Percentiles rank a stretch among this genome's conserved stretches.
phyloP scores from a whole-genome alignment of 164 flowering plant genomes.

The Tetrastigma voinierianum region DNA sequence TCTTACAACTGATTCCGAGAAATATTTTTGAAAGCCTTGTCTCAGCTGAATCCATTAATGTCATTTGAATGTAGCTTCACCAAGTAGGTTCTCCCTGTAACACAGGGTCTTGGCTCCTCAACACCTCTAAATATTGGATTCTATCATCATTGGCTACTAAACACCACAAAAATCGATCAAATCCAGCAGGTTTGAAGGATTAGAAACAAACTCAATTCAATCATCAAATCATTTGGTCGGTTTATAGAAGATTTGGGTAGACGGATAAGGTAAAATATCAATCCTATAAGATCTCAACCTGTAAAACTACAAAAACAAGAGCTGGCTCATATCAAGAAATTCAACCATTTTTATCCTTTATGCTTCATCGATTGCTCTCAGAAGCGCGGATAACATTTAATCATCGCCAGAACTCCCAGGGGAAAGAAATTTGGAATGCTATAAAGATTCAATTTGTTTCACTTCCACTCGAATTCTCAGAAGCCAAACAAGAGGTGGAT shows the following conservation, averaged over 20 bases:
- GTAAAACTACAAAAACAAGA: no score
- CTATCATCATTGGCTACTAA: constrained; percentile 16
- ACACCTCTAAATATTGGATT: constrained; percentile 25
- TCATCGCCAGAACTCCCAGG: constrained; percentile 42
- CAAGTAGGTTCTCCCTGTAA: constrained; percentile 21
- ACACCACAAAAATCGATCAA: no score
- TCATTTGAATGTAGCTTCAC: constrained; percentile 16
- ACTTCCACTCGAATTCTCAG: no score
- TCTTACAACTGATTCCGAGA: no score
- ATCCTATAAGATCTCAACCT: no score
- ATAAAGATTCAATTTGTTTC: no score
- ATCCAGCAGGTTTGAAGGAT: no score
- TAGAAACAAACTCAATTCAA: no score
- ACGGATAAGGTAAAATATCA: not conserved
- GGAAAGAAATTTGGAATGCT: no score
- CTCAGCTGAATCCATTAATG: constrained; percentile 13
- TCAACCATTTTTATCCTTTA: constrained; percentile 51
- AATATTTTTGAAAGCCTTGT: no score
- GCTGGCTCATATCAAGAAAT: constrained; percentile 75
- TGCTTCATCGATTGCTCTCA: constrained; percentile 60
- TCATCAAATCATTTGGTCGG: no score
- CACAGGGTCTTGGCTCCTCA: constrained; percentile 13
- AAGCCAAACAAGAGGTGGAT: not conserved
- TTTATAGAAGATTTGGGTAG: no score
- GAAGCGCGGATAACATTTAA: constrained; percentile 71